Evolutionary conservation across 2,329 filamentous ascomycete species (phyloP), one percentile per base, ranked within the genome.

Genomic region (Calonectria montana): DNA sequence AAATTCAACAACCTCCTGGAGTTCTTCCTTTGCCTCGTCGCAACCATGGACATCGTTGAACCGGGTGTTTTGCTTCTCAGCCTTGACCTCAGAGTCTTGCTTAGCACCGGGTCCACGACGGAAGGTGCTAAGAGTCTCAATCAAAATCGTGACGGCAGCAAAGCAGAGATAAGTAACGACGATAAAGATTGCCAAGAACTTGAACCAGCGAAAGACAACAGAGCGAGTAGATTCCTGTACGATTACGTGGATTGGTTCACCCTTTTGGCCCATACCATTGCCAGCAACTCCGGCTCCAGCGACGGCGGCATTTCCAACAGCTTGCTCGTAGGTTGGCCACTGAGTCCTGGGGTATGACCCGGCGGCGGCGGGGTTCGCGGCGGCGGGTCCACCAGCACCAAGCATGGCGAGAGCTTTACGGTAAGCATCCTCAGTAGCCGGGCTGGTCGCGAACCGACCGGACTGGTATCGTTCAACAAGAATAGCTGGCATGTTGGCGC

Each of bases 1-100:
- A 79, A 99, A 99, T 79, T 99, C 97, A 59, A 99, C 96, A 65
- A 99, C 91, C 84, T 99, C 97, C 83, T 97, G 94, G 4, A 99
- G 90, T 83, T 99, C 97, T 79, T 99, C 97, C 86, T 98, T 99
- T 75, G 97, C 97, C 84, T 99, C 97, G 75, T 98, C 96, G 77
- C 96, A 98, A 65, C 97, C 97, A 81, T 99, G 97, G 8, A 99
- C 97, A 82, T 99, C 97, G 70, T 89, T 90, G 86, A 99, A 99
- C 57, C 94, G 92, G 23, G 95, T 95, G 70, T 91, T 98, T 82
- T 99, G 97, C 78, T 96, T 92, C 83, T 98, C 94, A 9, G 97
- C 93, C 82, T 97, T 96, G 73, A 96, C 95, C 84, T 99, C 95
- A 72, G 94, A 94, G 77, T 92, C 92, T 69, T 92, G 90, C 80